These are phyloP conservation scores for Fusarium oxysporum DNA, from an alignment of 2,329 filamentous ascomycete genomes.

Conservation along the genomic window DNA sequence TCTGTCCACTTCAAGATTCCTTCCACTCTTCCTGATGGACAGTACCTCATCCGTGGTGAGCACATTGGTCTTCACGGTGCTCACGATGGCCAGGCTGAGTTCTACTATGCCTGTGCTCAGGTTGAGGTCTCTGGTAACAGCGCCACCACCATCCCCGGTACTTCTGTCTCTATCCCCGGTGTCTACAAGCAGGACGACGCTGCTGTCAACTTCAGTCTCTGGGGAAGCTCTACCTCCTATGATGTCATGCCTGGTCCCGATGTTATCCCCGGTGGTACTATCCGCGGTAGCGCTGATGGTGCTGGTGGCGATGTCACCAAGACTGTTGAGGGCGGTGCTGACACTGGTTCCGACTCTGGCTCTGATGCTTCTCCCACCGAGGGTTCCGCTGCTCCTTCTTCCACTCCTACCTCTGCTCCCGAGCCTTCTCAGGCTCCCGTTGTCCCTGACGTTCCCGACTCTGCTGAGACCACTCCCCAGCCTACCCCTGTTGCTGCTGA, in stretches of 20 bases:
- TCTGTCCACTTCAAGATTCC: constrained; percentile 25
- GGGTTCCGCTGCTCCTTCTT: neutral
- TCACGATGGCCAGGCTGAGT: constrained; percentile 32
- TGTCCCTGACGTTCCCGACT: neutral
- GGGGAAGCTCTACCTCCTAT: constrained; percentile 13
- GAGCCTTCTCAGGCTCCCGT: neutral
- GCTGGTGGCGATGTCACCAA: neutral
- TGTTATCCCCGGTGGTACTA: constrained; percentile 21
- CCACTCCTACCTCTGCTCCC: neutral
- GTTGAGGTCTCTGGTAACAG: constrained; percentile 30
- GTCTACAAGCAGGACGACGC: constrained; percentile 24
- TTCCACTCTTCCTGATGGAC: constrained; percentile 10
- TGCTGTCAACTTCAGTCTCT: constrained; percentile 19
- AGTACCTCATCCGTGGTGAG: constrained; percentile 36
- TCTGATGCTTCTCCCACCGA: neutral
- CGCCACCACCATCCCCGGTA: constrained; percentile 6
- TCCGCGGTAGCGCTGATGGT: constrained; percentile 15
- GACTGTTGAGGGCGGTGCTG: constrained; percentile 11
- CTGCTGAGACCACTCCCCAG: neutral
- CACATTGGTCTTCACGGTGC: constrained; percentile 38
- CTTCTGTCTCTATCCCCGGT: constrained; percentile 16
- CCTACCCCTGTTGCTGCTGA: neutral
- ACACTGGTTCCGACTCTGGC: neutral
- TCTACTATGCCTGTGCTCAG: constrained; percentile 38
- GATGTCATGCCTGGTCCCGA: constrained; percentile 10